Evolutionary conservation across 2,329 filamentous ascomycete genomes (phyloP).

Genomic region (Fusarium xylarioides): DNA sequence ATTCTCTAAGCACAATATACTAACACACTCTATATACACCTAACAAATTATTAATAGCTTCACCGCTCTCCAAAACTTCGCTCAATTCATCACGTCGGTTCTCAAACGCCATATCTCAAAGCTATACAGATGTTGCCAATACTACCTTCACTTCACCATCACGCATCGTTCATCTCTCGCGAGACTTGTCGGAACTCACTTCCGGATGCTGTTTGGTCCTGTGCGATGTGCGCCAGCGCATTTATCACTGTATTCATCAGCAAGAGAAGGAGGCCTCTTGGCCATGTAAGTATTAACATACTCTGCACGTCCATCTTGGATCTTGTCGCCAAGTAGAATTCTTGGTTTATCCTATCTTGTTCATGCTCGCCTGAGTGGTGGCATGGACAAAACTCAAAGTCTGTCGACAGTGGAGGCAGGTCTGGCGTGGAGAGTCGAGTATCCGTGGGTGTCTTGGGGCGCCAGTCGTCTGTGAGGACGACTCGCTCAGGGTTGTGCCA

Average conservation of each 20-base stretch:
- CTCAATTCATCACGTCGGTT: not conserved
- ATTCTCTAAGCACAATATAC: not conserved
- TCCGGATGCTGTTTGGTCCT: not conserved
- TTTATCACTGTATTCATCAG: slow-evolving; percentile 32
- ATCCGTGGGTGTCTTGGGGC: slow-evolving; percentile 26
- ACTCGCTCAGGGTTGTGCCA: not conserved
- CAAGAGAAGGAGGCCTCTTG: not conserved
- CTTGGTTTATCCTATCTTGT: slow-evolving; percentile 31
- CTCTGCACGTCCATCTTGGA: slow-evolving; percentile 39
- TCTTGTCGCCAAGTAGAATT: slow-evolving; percentile 33
- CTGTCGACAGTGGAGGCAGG: slow-evolving; percentile 31
- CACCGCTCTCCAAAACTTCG: not conserved
- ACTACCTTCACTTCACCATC: not conserved
- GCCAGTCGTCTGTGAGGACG: slow-evolving; percentile 10
- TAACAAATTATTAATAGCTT: not conserved
- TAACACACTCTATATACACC: not conserved
- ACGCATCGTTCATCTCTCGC: not conserved
- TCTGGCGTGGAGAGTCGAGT: slow-evolving; percentile 36
- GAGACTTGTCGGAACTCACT: not conserved
- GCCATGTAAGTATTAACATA: slow-evolving; percentile 13
- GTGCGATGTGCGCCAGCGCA: slow-evolving; percentile 34
- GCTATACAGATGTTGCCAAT: not conserved
- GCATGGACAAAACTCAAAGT: slow-evolving; percentile 40
- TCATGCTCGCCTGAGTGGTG: slow-evolving; percentile 7
- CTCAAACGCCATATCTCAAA: not conserved